phyloP scores from a whole-genome alignment of 2,329 filamentous ascomycete genomes.

The Fusarium sarcochroum region DNA sequence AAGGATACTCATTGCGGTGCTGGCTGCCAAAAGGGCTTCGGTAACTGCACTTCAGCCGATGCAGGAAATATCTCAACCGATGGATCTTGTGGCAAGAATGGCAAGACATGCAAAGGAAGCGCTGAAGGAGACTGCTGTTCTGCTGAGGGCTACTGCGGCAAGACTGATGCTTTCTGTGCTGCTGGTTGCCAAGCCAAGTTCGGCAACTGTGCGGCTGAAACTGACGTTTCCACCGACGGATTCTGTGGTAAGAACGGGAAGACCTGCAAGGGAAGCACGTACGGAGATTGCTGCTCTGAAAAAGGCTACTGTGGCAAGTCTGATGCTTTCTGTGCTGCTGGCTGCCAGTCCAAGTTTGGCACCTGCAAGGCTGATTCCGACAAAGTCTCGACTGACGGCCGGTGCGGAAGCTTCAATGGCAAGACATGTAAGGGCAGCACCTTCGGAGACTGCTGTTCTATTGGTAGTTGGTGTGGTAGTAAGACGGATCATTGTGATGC shows the following conservation, averaged over 20 bases:
- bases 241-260: conserved; percentile 13
- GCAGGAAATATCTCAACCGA: conserved; percentile 5
- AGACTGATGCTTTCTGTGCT: not conserved
- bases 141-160: not conserved
- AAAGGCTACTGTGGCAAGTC: conserved; percentile 7
- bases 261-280: conserved; percentile 2
- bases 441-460: not conserved
- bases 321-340: not conserved
- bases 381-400: not conserved
- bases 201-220: not conserved
- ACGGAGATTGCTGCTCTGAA: not conserved
- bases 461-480: not conserved
- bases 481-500: not conserved
- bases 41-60: not conserved
- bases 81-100: conserved; percentile 9
- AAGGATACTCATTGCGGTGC: not conserved
- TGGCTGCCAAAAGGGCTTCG: conserved; percentile 4
- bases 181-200: not conserved
- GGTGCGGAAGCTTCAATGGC: not conserved
- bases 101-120: conserved; percentile 11
- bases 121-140: conserved; percentile 1
- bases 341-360: not conserved
- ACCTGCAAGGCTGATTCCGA: not conserved
- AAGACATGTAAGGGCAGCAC: not conserved
- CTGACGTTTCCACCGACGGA: not conserved